phyloP scores from a whole-genome alignment of 1,284 basidiomycete species.

The Ceratobasidium sp. region DNA sequence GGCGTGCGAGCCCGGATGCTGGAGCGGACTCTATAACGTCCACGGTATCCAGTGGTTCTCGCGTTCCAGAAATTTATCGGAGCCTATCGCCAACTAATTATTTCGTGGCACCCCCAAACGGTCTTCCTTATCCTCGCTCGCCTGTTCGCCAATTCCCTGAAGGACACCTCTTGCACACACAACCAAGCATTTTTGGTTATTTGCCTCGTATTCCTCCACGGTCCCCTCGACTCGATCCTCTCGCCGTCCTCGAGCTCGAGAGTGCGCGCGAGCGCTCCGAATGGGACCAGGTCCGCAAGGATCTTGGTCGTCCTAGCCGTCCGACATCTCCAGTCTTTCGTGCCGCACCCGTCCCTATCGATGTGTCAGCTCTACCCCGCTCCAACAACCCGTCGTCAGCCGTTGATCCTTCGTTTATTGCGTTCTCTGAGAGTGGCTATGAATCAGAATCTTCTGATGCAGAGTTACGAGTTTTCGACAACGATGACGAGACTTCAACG shows the following conservation, averaged over 20 bases:
- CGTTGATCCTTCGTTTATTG: neutral
- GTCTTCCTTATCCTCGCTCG: constrained; percentile 18
- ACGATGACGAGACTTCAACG: neutral
- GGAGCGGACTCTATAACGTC: neutral
- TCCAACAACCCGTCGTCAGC: neutral
- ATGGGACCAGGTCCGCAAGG: constrained; percentile 20
- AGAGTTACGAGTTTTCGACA: constrained; percentile 8
- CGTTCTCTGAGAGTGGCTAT: neutral
- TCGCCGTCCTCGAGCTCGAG: neutral
- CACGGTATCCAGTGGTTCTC: neutral
- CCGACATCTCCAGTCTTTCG: neutral
- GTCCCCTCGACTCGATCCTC: constrained; percentile 13
- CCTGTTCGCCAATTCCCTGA: constrained; percentile 7
- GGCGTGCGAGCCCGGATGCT: neutral
- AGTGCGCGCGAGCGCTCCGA: constrained; percentile 10
- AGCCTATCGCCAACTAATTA: constrained; percentile 6
- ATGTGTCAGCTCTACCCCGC: neutral
- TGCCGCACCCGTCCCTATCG: neutral
- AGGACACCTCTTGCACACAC: constrained; percentile 1
- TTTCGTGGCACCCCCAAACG: constrained; percentile 13
- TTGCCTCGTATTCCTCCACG: constrained; percentile 9
- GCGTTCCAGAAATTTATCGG: constrained; percentile 8
- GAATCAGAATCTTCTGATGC: constrained; percentile 16
- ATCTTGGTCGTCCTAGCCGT: neutral
- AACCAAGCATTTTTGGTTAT: neutral